phyloP scores from a whole-genome alignment of 1,284 basidiomycete genomes.

The Lignosus rhinocerotis region DNA sequence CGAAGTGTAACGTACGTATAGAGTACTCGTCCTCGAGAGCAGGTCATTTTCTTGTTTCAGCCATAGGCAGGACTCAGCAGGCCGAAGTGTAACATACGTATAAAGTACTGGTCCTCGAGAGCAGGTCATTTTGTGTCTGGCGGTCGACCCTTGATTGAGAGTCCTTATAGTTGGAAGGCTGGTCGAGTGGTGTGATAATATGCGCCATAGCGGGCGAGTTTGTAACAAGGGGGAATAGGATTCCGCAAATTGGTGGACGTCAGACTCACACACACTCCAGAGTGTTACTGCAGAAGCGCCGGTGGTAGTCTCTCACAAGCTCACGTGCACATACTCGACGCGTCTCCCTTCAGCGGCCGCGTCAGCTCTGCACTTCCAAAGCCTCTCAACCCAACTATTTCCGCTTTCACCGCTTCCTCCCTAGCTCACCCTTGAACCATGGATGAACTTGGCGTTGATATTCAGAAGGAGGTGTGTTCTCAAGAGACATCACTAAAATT shows the following conservation, averaged over 20 bases:
- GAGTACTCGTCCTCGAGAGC: slow-evolving; percentile 72
- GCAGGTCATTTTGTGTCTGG: slow-evolving; percentile 66
- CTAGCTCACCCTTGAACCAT: slow-evolving; percentile 40
- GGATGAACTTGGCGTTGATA: slow-evolving; percentile 84
- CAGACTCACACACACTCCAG: too few relatives aligned
- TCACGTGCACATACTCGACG: slow-evolving; percentile 24
- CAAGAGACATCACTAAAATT: slow-evolving; percentile 5
- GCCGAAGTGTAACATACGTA: slow-evolving; percentile 54
- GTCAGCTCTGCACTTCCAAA: slow-evolving; percentile 43
- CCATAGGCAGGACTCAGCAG: neutral
- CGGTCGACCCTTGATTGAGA: slow-evolving; percentile 80
- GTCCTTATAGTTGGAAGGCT: slow-evolving; percentile 95
- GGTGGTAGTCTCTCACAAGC: slow-evolving; percentile 4
- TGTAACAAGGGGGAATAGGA: slow-evolving; percentile 10
- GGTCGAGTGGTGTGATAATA: slow-evolving; percentile 82
- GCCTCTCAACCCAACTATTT: slow-evolving; percentile 8
- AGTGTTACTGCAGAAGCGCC: neutral
- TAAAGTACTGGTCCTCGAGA: slow-evolving; percentile 73
- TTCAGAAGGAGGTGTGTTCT: slow-evolving; percentile 74
- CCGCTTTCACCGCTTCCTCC: slow-evolving; percentile 17
- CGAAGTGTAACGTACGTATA: slow-evolving; percentile 59
- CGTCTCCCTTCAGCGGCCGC: slow-evolving; percentile 42
- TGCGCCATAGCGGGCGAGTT: slow-evolving; percentile 68
- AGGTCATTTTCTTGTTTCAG: slow-evolving; percentile 53
- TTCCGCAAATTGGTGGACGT: neutral